These are phyloP conservation scores for Paramecium bursaria DNA, from an alignment of 73 alveolate species.

Conservation along the genomic window DNA sequence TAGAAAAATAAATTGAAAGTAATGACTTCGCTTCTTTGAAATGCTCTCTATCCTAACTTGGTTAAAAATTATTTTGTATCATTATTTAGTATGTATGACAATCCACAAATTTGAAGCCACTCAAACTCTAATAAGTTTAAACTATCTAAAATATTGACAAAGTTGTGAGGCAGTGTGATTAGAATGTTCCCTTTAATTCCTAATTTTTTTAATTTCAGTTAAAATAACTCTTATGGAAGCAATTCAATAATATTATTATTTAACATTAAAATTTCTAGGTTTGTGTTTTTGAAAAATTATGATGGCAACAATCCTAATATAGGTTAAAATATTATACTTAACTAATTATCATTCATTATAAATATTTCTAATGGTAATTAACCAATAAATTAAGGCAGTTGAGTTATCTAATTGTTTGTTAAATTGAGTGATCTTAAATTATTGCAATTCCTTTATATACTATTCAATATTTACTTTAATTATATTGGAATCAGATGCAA, in stretches of 20 bases:
- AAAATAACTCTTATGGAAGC: neutral
- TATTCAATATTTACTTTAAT: neutral
- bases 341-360: neutral
- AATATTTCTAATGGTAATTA: neutral
- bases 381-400: neutral
- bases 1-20: slow-evolving; percentile 43
- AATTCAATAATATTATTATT: slow-evolving; percentile 16
- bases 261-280: no score
- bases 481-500: neutral
- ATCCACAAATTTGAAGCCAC: slow-evolving; percentile 30
- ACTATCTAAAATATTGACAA: neutral
- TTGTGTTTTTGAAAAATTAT: no score
- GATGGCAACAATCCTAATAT: neutral
- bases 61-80: neutral
- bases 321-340: neutral
- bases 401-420: neutral
- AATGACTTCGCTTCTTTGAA: slow-evolving; percentile 14
- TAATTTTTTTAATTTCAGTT: neutral
- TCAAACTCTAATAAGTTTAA: slow-evolving; percentile 10
- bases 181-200: slow-evolving; percentile 3
- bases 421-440: neutral
- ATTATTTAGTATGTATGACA: neutral
- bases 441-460: neutral
- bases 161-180: neutral
- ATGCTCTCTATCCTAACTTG: slow-evolving; percentile 5